Evolutionary conservation across 495 filamentous ascomycete genomes (phyloP), one percentile per base, ranked within the genome.

Genomic region (Tuber calosporum): DNA sequence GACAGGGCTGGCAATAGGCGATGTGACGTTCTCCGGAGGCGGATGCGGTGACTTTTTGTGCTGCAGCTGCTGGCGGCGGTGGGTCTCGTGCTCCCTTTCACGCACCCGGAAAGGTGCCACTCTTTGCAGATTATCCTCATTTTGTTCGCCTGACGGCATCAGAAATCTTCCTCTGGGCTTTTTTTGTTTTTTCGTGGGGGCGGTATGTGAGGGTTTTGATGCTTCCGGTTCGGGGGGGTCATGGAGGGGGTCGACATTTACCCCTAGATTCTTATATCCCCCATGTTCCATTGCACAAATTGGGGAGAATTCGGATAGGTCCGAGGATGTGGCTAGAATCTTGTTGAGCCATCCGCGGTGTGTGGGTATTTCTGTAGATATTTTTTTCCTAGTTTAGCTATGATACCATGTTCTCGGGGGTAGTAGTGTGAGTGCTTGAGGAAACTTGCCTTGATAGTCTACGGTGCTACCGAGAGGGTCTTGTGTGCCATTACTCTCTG

Each of bases 21-120:
- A 73, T 3, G 76, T 73, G 36, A 42, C 70, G 62, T 17, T 67
- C 68, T 34, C 68, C 45, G 19, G 36, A 38, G 19, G 41, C 37
- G 30, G 15, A 42, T 69, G 74, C 68, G 38, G 41, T 19, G 13
- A n/a, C 69, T 17, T 8, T 36, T 20, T 48, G 43, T 13, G 43
- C 72, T 40, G 37, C 30, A 13, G 48, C 2, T 53, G 48, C 22
- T 26, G 48, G 20, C 9, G 45, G 20, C 9, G 22, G 48, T 13
- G 48, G 8, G 1, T 58, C 48, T 58, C 9, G 48, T 26, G 26
- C 6, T 36, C 30, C 36, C 19, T 70, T 68, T 26, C 71, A 68
- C 19, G 76, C 76, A 1, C 74, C 70, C 20, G 39, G n/a, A 20
- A 75, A 77, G 43, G 76, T 68, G 26, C 53, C 74, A 7, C 58